phyloP scores from a whole-genome alignment of 208 protist species.

The Acanthamoeba healyi region DNA sequence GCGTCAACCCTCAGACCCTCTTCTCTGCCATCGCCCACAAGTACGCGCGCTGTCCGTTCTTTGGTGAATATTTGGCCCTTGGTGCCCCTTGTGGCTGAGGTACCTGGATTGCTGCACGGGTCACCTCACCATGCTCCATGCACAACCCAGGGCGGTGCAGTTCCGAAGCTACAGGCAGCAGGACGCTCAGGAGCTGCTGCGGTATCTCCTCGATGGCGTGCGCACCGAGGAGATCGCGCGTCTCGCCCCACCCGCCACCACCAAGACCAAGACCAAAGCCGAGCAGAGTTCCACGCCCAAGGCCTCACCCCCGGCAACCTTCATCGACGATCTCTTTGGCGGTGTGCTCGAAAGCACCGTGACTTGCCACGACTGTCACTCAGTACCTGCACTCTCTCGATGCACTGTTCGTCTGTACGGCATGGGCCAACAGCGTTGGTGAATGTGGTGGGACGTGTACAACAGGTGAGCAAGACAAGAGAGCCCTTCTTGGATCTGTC shows the following conservation, averaged over 20 bases:
- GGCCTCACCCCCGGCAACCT: conserved; percentile 41
- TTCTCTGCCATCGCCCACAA: conserved; percentile 43
- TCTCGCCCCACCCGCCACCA: background rate
- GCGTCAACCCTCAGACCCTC: conserved; percentile 68
- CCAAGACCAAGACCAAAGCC: background rate
- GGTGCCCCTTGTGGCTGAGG: background rate
- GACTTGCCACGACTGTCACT: conserved; percentile 75
- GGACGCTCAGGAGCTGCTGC: conserved; percentile 80
- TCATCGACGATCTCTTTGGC: conserved; percentile 79
- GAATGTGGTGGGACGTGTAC: no score
- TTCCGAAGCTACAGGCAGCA: conserved; percentile 82
- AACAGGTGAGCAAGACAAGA: conserved; percentile 65
- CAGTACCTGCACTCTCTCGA: no score
- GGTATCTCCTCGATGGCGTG: conserved; percentile 80
- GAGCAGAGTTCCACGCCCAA: background rate
- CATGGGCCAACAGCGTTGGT: no score
- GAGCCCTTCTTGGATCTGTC: conserved; percentile 82
- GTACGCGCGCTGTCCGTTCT: background rate
- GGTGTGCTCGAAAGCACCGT: conserved; percentile 79
- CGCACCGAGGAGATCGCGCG: conserved; percentile 76
- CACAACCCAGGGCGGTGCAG: conserved; percentile 32
- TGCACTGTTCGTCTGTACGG: no score
- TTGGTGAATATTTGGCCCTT: background rate
- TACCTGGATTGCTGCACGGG: background rate
- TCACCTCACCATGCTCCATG: no score